Evolutionary conservation across 495 filamentous ascomycete species (phyloP), one percentile per base, ranked within the genome.

Genomic region (Aspergillus diversus): DNA sequence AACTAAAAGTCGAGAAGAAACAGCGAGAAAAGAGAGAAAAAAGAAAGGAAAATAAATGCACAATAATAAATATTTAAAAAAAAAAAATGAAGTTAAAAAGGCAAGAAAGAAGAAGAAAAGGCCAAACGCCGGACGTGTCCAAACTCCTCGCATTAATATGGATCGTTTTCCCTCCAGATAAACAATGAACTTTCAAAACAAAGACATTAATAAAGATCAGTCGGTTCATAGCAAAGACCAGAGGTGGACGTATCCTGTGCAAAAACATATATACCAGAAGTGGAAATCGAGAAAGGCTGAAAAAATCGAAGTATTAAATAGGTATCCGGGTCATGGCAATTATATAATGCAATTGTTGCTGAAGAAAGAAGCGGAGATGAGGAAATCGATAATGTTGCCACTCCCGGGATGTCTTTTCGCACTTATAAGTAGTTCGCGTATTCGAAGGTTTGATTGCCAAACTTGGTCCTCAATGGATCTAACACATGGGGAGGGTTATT

Each of bases 351-450:
- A 63, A 52, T 33, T 54, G 51, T 7, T 56, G 50, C 33, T 35
- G 43, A 37, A 17, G 35, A 31, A 54, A 43, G 27, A 46, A 34
- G 57, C 46, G 60, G 57, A 64, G 65, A 58, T 55, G 57, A 27
- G 33, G 16, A 48, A 12, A 34, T 43, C 39, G 9, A 51, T 21
- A 4, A 15, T 50, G 16, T 31, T n/a, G 47, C 27, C 47, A 31
- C 11, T 50, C 11, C 27, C 11, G 61, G 33, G 37, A 61, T 63
- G 61, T 6, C 55, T 63, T 65, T 70, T 56, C 21, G 56, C 65
- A 59, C 43, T 75, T 75, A 72, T 70, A 80, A 59, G 50, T 71
- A 71, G 43, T 69, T 71, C 15, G 76, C 57, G 33, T 78, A 80
- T 53, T 75, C 74, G 58, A 71, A 79, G 7, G 75, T 66, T 39